Evolutionary conservation across 2,329 filamentous ascomycete species (phyloP).

Genomic region (Trichoderma sp.): DNA sequence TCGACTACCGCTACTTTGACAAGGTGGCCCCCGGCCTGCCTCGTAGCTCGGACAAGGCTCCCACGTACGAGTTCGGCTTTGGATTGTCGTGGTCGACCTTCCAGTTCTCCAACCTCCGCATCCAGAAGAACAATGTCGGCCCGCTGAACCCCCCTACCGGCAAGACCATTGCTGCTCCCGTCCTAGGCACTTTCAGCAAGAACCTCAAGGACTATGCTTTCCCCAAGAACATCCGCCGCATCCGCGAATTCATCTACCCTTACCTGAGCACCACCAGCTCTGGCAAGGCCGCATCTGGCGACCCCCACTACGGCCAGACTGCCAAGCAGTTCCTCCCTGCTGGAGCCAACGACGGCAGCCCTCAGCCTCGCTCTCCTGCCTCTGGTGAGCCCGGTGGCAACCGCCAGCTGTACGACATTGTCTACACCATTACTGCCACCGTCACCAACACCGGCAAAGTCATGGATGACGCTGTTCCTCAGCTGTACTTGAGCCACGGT

Average conservation of each 20-base stretch:
- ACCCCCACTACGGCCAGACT: slow-evolving; percentile 58
- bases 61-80: slow-evolving; percentile 77
- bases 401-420: slow-evolving; percentile 61
- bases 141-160: slow-evolving; percentile 60
- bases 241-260: slow-evolving; percentile 63
- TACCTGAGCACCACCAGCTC: slow-evolving; percentile 66
- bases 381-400: slow-evolving; percentile 61
- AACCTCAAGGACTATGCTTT: slow-evolving; percentile 64
- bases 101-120: slow-evolving; percentile 63
- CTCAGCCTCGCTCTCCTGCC: slow-evolving; percentile 54
- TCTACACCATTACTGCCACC: slow-evolving; percentile 65
- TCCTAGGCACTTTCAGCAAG: slow-evolving; percentile 61
- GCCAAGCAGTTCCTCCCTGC: slow-evolving; percentile 59
- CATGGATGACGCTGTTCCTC: slow-evolving; percentile 67
- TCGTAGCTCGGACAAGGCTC: slow-evolving; percentile 39
- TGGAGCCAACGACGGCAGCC: slow-evolving; percentile 50
- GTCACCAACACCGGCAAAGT: slow-evolving; percentile 68
- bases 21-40: slow-evolving; percentile 40
- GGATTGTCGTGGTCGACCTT: slow-evolving; percentile 81
- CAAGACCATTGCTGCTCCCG: slow-evolving; percentile 59
- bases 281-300: slow-evolving; percentile 50
- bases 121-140: slow-evolving; percentile 48
- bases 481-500: slow-evolving; percentile 78
- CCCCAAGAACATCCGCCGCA: slow-evolving; percentile 54
- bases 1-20: slow-evolving; percentile 70